These are phyloP conservation scores for Aspergillus sp. DNA, from an alignment of 2,329 filamentous ascomycete species.

Conservation along the genomic window DNA sequence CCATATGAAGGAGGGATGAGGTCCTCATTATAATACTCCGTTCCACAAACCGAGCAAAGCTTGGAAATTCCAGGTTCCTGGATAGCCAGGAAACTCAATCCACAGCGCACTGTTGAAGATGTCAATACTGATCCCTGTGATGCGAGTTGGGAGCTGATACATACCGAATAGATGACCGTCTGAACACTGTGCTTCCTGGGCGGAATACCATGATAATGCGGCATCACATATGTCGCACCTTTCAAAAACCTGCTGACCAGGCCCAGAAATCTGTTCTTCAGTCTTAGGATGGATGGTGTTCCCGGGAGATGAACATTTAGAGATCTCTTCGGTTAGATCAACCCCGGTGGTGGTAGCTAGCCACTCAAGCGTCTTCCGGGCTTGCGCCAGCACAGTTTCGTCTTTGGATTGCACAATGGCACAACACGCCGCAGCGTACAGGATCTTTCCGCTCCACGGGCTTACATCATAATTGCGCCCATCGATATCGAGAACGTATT, in stretches of 20 bases:
- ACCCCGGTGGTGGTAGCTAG: slow-evolving; percentile 25
- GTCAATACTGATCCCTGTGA: not conserved
- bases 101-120: slow-evolving; percentile 47
- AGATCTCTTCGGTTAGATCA: slow-evolving; percentile 32
- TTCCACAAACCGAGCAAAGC: slow-evolving; percentile 52
- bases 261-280: slow-evolving; percentile 16
- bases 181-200: slow-evolving; percentile 46
- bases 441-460: slow-evolving; percentile 26
- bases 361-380: slow-evolving; percentile 24
- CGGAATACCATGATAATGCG: slow-evolving; percentile 47
- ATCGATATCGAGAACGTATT: slow-evolving; percentile 26
- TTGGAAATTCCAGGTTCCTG: slow-evolving; percentile 54
- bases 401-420: slow-evolving; percentile 28
- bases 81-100: slow-evolving; percentile 54
- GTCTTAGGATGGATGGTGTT: slow-evolving; percentile 23
- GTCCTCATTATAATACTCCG: slow-evolving; percentile 49
- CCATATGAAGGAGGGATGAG: slow-evolving; percentile 19
- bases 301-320: slow-evolving; percentile 19
- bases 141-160: slow-evolving; percentile 7
- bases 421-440: slow-evolving; percentile 37
- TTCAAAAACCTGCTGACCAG: slow-evolving; percentile 38
- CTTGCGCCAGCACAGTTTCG: slow-evolving; percentile 20
- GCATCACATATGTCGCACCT: slow-evolving; percentile 53
- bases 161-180: slow-evolving; percentile 53
- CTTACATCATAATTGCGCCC: slow-evolving; percentile 14